These are phyloP conservation scores for Solanum virginianum DNA, from an alignment of 257 asterid genomes.

Conservation along the genomic window DNA sequence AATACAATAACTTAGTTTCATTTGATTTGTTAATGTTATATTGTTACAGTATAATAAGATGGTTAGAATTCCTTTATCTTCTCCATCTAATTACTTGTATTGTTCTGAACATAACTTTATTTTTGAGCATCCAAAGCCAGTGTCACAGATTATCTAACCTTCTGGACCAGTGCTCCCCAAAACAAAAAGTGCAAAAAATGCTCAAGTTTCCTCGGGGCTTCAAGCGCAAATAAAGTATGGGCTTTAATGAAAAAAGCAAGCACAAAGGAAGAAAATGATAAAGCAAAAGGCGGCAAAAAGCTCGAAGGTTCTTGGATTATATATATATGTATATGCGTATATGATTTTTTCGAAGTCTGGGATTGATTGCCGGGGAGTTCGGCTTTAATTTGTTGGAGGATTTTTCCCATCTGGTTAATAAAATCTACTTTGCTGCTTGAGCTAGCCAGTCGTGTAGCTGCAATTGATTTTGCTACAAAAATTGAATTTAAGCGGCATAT, in stretches of 20 bases:
- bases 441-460: too few species aligned
- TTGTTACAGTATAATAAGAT: not conserved
- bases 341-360: too few species aligned
- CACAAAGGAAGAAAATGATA: not conserved
- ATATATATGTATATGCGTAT: too few species aligned
- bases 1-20: not conserved
- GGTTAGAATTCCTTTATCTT: not conserved
- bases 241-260: not conserved
- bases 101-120: not conserved
- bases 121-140: not conserved
- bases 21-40: not conserved
- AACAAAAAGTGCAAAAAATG: not conserved
- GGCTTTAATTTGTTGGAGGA: too few species aligned
- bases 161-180: not conserved
- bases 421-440: too few species aligned
- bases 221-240: not conserved
- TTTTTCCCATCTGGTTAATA: too few species aligned
- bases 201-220: not conserved
- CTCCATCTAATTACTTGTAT: not conserved
- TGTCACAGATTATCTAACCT: not conserved
- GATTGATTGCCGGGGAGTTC: too few species aligned
- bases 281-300: not conserved
- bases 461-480: too few species aligned
- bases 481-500: too few species aligned
- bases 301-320: not conserved